Conservation (phyloP, 1,284 basidiomycete species). For the Phylloboletellus chloephorus region DNA sequence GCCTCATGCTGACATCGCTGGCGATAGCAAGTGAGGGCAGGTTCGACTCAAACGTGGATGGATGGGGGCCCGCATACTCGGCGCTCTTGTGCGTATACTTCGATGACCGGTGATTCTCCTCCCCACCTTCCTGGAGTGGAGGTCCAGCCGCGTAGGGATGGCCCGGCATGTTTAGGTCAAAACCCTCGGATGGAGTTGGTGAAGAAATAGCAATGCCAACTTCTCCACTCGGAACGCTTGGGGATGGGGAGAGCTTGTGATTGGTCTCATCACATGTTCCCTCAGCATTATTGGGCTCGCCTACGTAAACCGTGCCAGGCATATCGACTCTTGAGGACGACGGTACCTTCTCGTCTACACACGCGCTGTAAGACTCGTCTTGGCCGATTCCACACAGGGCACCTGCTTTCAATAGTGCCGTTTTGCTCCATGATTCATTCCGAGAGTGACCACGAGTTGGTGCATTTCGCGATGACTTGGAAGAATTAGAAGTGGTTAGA, state of each 20-base stretch:
- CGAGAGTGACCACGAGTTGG: slow-evolving; percentile 46
- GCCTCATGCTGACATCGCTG: slow-evolving; percentile 40
- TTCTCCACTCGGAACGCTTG: slow-evolving; percentile 25
- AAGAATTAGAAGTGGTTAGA: slow-evolving; percentile 39
- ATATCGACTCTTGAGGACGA: slow-evolving; percentile 31
- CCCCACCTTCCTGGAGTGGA: slow-evolving; percentile 14
- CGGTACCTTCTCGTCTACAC: slow-evolving; percentile 30
- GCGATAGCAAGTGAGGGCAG: slow-evolving; percentile 18
- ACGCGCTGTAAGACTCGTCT: slow-evolving; percentile 21
- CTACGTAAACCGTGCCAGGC: slow-evolving; percentile 41
- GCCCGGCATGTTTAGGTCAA: slow-evolving; percentile 38
- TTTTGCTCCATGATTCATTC: slow-evolving; percentile 55
- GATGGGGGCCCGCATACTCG: slow-evolving; percentile 49
- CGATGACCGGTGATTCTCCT: slow-evolving; percentile 8
- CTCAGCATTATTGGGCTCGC: slow-evolving; percentile 29
- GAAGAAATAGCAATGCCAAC: slow-evolving; percentile 68
- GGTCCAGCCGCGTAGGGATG: slow-evolving; percentile 55
- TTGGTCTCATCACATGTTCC: slow-evolving; percentile 23
- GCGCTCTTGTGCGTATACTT: slow-evolving; percentile 24
- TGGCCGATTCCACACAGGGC: slow-evolving; percentile 32
- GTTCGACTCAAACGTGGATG: slow-evolving; percentile 23
- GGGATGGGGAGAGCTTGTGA: slow-evolving; percentile 15
- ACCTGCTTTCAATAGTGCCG: slow-evolving; percentile 48
- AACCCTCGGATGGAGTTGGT: slow-evolving; percentile 41
- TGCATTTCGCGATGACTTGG: slow-evolving; percentile 39